Evolutionary conservation across 192 early-diverging fungal species (phyloP), one percentile per base, ranked within the genome.

Genomic region (Phlyctochytrium arcticum): DNA sequence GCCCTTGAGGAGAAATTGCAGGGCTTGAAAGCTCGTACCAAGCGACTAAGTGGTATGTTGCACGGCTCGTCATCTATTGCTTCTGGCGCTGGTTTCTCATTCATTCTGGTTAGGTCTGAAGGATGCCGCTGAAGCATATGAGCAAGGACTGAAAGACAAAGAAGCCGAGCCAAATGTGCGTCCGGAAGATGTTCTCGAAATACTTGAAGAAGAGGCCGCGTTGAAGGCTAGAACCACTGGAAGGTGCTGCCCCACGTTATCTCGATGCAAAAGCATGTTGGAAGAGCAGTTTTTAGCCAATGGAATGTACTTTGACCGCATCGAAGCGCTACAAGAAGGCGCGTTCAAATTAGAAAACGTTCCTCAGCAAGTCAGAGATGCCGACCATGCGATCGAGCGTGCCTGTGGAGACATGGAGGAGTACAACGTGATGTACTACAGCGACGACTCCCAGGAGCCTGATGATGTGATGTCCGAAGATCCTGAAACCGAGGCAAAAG

Each of bases 371-470:
- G 7, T 35, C 2, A 31, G 32, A 15, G 31, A 50, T 15, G 69
- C 67, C 17, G 71, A 76, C 35, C 60, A 56, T 3, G 62, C 67
- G 29, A 35, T 90, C 19, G 77, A 83, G 31, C 59, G 63, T 23
- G 81, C 89, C 0, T 75, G 90, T 29, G 58, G 69, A 17, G 76
- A 70, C 9, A 91, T 86, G 49, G 81, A 86, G 12, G 80, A 83
- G 23, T 91, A 85, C 49, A 78, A 44, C 12, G 15, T 44, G 1
- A 27, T 53, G 50, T 69, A 69, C 51, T 66, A 27, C 27, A 66
- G 65, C 3, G 60, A 74, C n/a, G 75, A 74, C 51, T 67, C 62
- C 32, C 62, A 56, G 3, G 62, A 59, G 23, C 57, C 68, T 36
- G 50, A 2, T 24, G 50, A 27, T 12, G 50, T 19, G 12, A 12